These are phyloP conservation scores for Trichopus zeylanicus DNA, from an alignment of 116 monocot genomes.

Conservation along the genomic window DNA sequence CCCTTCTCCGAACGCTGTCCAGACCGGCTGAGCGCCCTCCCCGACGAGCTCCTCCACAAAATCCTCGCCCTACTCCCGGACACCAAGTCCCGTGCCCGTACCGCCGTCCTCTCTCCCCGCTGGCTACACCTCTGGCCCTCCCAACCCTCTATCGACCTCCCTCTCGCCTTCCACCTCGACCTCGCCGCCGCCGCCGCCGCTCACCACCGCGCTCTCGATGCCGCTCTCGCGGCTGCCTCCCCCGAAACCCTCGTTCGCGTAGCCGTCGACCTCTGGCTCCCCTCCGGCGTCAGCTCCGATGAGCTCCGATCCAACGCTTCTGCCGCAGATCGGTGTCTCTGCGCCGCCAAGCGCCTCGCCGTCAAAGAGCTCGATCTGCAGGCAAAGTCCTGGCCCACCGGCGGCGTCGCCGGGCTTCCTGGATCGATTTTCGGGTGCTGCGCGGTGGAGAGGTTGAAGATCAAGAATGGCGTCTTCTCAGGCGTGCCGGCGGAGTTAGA, in stretches of 20 bases:
- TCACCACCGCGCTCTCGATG: background rate
- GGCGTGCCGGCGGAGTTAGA: background rate
- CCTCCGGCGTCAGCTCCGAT: background rate
- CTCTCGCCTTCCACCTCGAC: background rate
- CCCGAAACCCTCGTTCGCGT: background rate
- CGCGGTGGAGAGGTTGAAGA: background rate
- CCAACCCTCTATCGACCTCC: conserved; percentile 4
- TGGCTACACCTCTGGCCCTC: conserved; percentile 10
- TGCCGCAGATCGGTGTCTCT: background rate
- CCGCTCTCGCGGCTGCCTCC: background rate
- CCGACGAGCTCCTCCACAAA: conserved; percentile 10
- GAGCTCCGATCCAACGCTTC: background rate
- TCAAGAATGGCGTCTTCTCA: background rate
- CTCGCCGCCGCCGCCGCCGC: background rate
- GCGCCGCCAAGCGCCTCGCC: background rate
- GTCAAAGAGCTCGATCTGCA: background rate
- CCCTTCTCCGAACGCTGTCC: too few relatives aligned
- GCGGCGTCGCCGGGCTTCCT: background rate
- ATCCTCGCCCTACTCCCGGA: conserved; percentile 8
- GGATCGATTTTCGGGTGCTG: conserved; percentile 3
- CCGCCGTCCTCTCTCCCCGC: conserved; percentile 7
- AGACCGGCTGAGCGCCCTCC: conserved; percentile 10
- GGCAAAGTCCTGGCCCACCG: background rate
- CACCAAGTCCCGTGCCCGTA: conserved; percentile 9
- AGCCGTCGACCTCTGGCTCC: conserved; percentile 1